Base-by-base conservation (phyloP, 2,329 filamentous ascomycete species). In the Fusarium beomiforme region DNA sequence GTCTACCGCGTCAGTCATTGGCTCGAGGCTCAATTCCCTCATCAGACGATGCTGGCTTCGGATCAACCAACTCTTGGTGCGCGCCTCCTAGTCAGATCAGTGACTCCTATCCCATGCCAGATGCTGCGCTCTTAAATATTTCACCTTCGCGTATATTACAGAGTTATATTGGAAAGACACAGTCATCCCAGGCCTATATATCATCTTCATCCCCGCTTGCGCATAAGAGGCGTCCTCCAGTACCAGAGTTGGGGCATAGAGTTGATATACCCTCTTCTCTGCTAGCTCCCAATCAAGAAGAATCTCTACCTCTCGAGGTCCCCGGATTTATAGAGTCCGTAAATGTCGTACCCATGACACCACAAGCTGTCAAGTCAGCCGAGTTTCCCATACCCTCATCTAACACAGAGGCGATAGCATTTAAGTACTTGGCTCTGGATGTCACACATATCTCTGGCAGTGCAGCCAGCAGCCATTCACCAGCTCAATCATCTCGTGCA, bases 91-190 rank as follows among this genome's bases (percentile, higher is more conserved):
- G 86, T 61, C 80, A 86, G 31, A 82, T 90, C 23, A 83, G 81
- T 13, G 88, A 91, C 72, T 91, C 88, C 1, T 85, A 88, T 69
- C 85, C 75, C 53, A 78, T 82, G 64, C 80, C 80, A 11, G 76
- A 78, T 50, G 60, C 74, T 8, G 69, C 68, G 8, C 26, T 80
- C 23, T 59, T 80, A 14, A 65, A 68, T 12, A 67, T 70, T 21
- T 86, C 88, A 1, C 88, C 88, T 0, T 85, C 84, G 3, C 81
- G 85, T 41, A 78, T 88, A 2, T 72, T 89, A 14, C 83, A 87
- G 64, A 81, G 83, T 26, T 87, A 85, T 63, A 79, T 88, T 6
- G 83, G 84, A 53, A 70, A 23, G 71, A 12, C 54, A 3, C 34
- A 47, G 8, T 55, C 64, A 16, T 67, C 77, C 76, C 26, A 78